A percentile compares a stretch with the other conserved stretches of the same genome.
Evolutionary conservation across 805 yeast genomes (phyloP).

Genomic region (Martiniozyma abietophila): DNA sequence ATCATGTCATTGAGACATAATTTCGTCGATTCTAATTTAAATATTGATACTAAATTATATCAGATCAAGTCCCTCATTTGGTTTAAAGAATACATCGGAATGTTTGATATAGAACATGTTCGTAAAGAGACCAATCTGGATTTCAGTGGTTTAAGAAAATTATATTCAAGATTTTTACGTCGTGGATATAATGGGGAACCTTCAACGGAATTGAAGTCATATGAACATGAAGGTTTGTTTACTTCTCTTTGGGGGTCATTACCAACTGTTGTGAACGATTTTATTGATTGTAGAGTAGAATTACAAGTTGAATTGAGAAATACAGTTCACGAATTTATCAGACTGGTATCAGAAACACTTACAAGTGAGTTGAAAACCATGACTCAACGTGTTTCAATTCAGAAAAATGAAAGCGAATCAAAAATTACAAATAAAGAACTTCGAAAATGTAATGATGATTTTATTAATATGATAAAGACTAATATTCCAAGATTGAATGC

Average conservation of each 20-base stretch:
- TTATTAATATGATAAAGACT: constrained; percentile 41
- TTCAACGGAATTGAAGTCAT: constrained; percentile 7
- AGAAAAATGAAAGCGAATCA: constrained; percentile 6
- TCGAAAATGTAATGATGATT: constrained; percentile 19
- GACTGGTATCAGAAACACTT: constrained; percentile 41
- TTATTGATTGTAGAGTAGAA: constrained; percentile 70
- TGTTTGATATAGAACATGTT: constrained; percentile 72
- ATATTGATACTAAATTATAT: constrained; percentile 55
- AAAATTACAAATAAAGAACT: constrained; percentile 10
- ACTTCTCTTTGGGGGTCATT: constrained; percentile 42
- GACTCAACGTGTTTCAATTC: constrained; percentile 1
- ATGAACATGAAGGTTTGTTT: constrained; percentile 14
- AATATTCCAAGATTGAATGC: constrained; percentile 48
- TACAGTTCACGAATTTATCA: constrained; percentile 60
- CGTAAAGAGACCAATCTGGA: constrained; percentile 69
- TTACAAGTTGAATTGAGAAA: constrained; percentile 64
- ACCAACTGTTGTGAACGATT: constrained; percentile 72
- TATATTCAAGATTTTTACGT: constrained; percentile 26
- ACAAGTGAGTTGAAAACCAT: constrained; percentile 16
- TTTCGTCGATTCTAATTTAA: constrained; percentile 34
- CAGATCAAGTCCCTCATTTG: constrained; percentile 64
- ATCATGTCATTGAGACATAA: constrained; percentile 52
- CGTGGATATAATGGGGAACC: not conserved
- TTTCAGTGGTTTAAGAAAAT: constrained; percentile 60
- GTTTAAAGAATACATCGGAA: constrained; percentile 56